Conservation (phyloP, 305 asterid genomes). For the Lippia alba region DNA sequence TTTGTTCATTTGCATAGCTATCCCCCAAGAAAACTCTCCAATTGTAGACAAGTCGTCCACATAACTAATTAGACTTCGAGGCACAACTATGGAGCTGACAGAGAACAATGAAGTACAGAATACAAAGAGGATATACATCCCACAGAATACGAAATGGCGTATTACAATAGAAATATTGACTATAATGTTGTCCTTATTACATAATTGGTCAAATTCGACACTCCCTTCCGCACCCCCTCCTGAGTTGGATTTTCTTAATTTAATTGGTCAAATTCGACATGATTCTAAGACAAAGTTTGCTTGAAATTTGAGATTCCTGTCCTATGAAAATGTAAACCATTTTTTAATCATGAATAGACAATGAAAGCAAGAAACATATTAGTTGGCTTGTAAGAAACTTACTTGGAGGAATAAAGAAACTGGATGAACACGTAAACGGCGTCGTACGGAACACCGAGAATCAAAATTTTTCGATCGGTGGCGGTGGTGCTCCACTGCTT, state of each 20-base stretch:
- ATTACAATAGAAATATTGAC: too few species aligned
- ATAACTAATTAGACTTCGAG: too few species aligned
- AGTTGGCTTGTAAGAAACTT: constrained; percentile 38
- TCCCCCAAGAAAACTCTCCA: too few species aligned
- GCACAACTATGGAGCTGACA: too few species aligned
- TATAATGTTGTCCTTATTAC: too few species aligned
- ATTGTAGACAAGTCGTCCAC: too few species aligned
- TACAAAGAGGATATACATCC: too few species aligned
- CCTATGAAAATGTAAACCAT: not conserved
- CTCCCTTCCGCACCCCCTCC: too few species aligned
- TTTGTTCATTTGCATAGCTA: too few species aligned
- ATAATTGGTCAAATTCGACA: too few species aligned
- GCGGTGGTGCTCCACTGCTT: constrained; percentile 60
- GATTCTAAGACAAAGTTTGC: constrained; percentile 6
- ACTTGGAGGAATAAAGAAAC: constrained; percentile 74
- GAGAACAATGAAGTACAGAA: too few species aligned
- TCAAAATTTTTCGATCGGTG: constrained; percentile 56
- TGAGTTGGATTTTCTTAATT: constrained; percentile 23
- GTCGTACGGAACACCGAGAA: constrained; percentile 83
- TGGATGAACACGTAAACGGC: constrained; percentile 77
- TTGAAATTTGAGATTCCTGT: constrained; percentile 20
- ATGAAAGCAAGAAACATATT: not conserved
- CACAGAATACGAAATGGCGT: too few species aligned
- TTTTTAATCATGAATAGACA: not conserved
- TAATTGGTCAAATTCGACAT: constrained; percentile 31